Evolutionary conservation across 495 filamentous ascomycete genomes (phyloP).

Genomic region (Daldinia grandis): DNA sequence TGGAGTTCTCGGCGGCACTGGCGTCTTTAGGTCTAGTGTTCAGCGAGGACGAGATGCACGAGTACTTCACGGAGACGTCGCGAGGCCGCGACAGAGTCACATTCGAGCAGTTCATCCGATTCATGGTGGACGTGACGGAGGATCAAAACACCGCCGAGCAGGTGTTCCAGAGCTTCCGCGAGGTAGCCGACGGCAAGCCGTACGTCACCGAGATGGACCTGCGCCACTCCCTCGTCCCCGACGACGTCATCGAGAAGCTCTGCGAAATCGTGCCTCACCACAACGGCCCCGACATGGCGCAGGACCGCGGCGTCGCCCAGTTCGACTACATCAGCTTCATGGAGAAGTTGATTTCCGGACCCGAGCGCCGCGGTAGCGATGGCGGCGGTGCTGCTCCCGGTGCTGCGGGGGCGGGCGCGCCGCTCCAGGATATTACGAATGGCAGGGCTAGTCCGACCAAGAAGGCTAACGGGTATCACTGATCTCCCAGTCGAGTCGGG

Average conservation of each 20-base stretch:
- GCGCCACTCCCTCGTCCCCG: conserved; percentile 90
- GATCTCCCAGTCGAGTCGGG: not conserved
- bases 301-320: conserved; percentile 78
- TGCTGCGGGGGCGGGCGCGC: conserved; percentile 4
- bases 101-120: conserved; percentile 98
- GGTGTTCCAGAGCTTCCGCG: conserved; percentile 94
- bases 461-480: conserved; percentile 43
- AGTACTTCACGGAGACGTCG: conserved; percentile 84
- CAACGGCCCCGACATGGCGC: conserved; percentile 77
- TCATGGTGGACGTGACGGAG: conserved; percentile 98
- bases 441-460: conserved; percentile 47
- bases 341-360: conserved; percentile 70
- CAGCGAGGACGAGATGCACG: conserved; percentile 95
- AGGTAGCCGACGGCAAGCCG: conserved; percentile 97
- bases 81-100: conserved; percentile 78
- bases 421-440: conserved; percentile 45
- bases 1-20: conserved; percentile 94
- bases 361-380: conserved; percentile 2
- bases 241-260: conserved; percentile 93
- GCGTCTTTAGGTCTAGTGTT: conserved; percentile 94
- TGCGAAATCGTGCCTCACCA: conserved; percentile 85
- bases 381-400: not conserved
- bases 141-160: conserved; percentile 98
- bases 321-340: conserved; percentile 95
- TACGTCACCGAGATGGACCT: conserved; percentile 98